These are phyloP conservation scores for Neckera pumila DNA, from an alignment of 225 moss, liverwort and hornwort genomes.

Conservation along the genomic window DNA sequence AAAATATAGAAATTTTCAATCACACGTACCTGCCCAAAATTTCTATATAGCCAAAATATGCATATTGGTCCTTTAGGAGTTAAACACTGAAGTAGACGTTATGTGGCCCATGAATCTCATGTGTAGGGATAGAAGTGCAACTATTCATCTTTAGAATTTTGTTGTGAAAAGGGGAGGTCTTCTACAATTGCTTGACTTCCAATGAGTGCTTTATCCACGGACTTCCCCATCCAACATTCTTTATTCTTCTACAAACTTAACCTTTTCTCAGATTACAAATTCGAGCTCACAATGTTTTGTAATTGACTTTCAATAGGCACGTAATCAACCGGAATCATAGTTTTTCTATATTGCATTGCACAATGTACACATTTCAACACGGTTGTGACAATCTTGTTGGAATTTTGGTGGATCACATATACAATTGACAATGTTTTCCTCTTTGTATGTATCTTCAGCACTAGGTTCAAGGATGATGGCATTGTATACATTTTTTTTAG, in stretches of 20 bases:
- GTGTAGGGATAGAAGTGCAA: too few species aligned
- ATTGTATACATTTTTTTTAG: not conserved
- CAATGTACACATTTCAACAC: not conserved
- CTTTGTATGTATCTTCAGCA: not conserved
- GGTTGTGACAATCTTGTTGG: not conserved
- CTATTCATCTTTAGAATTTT: too few species aligned
- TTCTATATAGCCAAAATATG: too few species aligned
- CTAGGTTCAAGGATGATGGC: not conserved
- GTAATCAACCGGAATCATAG: not conserved
- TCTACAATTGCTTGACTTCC: too few species aligned
- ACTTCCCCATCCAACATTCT: not conserved
- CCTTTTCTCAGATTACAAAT: not conserved
- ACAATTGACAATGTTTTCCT: rapidly evolving
- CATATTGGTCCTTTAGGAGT: too few species aligned
- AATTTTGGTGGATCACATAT: not conserved
- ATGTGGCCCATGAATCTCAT: too few species aligned
- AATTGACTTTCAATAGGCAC: not conserved
- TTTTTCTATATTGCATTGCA: not conserved
- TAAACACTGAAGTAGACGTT: too few species aligned
- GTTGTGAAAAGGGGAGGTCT: too few species aligned
- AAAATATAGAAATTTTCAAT: too few species aligned
- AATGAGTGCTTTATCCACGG: too few species aligned
- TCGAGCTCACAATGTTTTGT: not conserved
- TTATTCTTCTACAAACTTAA: not conserved
- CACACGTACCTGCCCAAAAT: too few species aligned